Evolutionary conservation across 176 grass and related monocot species (phyloP), one percentile per base, ranked within the genome.

Genomic region (Phragmites australis): DNA sequence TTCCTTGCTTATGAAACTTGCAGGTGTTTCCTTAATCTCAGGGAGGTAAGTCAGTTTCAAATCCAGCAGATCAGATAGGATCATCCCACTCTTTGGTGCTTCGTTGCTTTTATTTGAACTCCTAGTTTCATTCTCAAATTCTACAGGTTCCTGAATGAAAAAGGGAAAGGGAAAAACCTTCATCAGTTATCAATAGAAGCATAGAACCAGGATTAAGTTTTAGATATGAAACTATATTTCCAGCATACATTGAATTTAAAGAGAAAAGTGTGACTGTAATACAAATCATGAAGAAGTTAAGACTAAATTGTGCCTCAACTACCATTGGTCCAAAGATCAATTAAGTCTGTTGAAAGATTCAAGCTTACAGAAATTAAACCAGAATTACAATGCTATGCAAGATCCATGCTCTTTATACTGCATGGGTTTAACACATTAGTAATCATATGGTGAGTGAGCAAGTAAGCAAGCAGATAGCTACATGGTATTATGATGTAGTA

Each of bases 41-140:
- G 81, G 85, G 70, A 83, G 77, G 53, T 66, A 95, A 56, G 30
- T 83, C 30, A 99, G 57, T 90, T 88, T 86, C 74, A 99, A 79
- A 79, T 95, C 81, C 66, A 99, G 78, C 53, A 99, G 86, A 74
- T 95, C 90, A 87, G 96, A 93, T 82, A 99, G 62, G 42, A 84
- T 65, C 61, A 89, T 83, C 49, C 84, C 81, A 65, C 58, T 71
- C 71, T 91, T 93, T 76, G 82, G 84, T 49, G 79, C 45, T 47
- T 85, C 90, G 65, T 85, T 85, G 16, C 50, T 77, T 89, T 93
- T 93, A 77, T 74, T 94, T 74, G 92, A 83, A 82, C 68, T 66
- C 0, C 34, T 86, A 51, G 78, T 46, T 63, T 99, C 90, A 40
- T 45, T 74, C 56, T 99, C 92, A 39, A 93, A 86, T 43, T 88